phyloP scores from a whole-genome alignment of 345 rosid species.

The Hibiscus tridactylites region DNA sequence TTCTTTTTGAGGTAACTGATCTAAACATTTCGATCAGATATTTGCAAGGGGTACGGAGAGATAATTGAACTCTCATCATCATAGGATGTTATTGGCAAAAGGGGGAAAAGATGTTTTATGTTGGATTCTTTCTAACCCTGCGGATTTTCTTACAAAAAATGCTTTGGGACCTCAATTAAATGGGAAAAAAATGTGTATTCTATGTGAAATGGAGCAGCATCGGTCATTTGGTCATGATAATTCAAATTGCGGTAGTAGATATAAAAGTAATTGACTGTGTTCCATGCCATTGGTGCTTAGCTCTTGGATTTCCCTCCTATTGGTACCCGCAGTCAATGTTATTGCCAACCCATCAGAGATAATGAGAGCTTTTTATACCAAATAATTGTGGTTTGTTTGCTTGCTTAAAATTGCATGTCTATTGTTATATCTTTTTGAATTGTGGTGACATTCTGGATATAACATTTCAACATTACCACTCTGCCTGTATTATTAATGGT shows the following conservation, averaged over 20 bases:
- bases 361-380: background rate
- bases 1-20: slow-evolving; percentile 19
- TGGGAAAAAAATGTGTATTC: background rate
- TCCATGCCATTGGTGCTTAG: background rate
- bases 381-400: background rate
- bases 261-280: background rate
- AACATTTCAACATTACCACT: background rate
- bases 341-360: background rate
- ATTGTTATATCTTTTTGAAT: background rate
- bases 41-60: slow-evolving; percentile 8
- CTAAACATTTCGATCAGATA: slow-evolving; percentile 13
- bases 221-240: background rate
- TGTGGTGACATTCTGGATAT: background rate
- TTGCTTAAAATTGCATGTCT: background rate
- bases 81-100: background rate
- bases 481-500: background rate
- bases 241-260: background rate
- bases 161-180: background rate
- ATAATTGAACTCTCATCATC: background rate
- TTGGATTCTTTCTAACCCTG: background rate
- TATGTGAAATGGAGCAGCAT: background rate
- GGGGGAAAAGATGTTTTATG: background rate
- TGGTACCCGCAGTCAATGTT: background rate
- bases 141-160: background rate
- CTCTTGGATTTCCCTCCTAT: background rate